A percentile compares a stretch with the other conserved stretches of the same genome.
These are phyloP conservation scores for Mycena olivaceomarginata DNA, from an alignment of 768 basidiomycete genomes.

Conservation along the genomic window DNA sequence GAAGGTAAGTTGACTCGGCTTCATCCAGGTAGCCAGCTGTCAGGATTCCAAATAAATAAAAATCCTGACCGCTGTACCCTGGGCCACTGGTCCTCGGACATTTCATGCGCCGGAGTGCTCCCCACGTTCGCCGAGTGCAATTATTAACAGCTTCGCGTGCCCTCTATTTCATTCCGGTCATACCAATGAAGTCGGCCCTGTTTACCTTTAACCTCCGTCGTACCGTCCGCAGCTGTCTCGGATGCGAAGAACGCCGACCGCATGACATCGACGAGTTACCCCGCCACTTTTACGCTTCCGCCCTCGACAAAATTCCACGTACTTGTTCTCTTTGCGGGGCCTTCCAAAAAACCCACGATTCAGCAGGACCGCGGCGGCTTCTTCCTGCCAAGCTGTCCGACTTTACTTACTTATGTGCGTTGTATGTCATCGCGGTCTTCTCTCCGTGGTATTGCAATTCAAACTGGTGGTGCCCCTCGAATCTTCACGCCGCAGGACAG, in stretches of 20 bases:
- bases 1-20: background rate
- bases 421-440: slow-evolving; percentile 30
- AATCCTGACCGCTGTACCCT: background rate
- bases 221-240: slow-evolving; percentile 27
- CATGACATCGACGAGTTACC: slow-evolving; percentile 31
- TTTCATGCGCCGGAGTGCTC: background rate
- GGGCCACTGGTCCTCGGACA: background rate
- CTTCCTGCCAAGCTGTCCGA: slow-evolving; percentile 26
- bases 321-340: slow-evolving; percentile 2
- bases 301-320: slow-evolving; percentile 31
- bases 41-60: slow-evolving; percentile 4
- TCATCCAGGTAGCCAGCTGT: slow-evolving; percentile 15
- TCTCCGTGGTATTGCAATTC: slow-evolving; percentile 15
- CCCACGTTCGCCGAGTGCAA: background rate
- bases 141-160: background rate
- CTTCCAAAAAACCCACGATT: slow-evolving; percentile 45
- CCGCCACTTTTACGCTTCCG: slow-evolving; percentile 33
- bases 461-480: slow-evolving; percentile 7
- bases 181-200: background rate
- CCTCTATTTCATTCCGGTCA: background rate
- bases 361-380: slow-evolving; percentile 30
- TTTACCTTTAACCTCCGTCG: slow-evolving; percentile 22
- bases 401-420: slow-evolving; percentile 28
- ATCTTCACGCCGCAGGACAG: slow-evolving; percentile 25
- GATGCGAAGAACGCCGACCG: slow-evolving; percentile 36